A percentile compares a stretch with the other conserved stretches of the same genome.
phyloP scores from a whole-genome alignment of 306 rosid genomes.

The Nissolia schottii region DNA sequence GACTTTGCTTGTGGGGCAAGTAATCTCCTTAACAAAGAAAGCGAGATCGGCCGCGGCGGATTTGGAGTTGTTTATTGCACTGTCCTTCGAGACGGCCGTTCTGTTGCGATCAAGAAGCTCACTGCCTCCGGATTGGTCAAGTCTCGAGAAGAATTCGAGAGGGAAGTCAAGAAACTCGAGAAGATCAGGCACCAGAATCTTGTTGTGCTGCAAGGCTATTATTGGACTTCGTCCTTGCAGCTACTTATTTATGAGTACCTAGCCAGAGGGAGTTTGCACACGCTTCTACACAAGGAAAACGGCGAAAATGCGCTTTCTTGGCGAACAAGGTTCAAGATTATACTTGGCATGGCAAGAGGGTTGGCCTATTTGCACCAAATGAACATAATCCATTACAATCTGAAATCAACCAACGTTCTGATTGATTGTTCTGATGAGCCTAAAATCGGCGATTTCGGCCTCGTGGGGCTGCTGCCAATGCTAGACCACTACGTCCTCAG shows the following conservation, averaged over 20 bases:
- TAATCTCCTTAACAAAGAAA: constrained; percentile 73
- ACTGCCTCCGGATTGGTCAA: constrained; percentile 64
- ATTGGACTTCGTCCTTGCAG: constrained; percentile 83
- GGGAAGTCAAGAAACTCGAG: constrained; percentile 67
- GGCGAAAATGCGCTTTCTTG: constrained; percentile 50
- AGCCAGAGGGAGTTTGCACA: constrained; percentile 70
- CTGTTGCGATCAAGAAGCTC: constrained; percentile 84
- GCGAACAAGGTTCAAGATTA: constrained; percentile 71
- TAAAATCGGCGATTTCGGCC: constrained; percentile 73
- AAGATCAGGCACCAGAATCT: constrained; percentile 75
- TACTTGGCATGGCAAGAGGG: constrained; percentile 93
- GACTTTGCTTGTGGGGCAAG: constrained; percentile 63
- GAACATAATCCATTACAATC: constrained; percentile 72
- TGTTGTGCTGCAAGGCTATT: constrained; percentile 79
- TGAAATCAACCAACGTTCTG: constrained; percentile 76
- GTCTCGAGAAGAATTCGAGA: constrained; percentile 72
- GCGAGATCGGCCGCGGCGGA: constrained; percentile 90
- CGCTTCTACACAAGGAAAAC: constrained; percentile 61
- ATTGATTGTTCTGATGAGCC: constrained; percentile 62
- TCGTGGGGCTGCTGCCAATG: constrained; percentile 78
- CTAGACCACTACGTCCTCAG: constrained; percentile 80
- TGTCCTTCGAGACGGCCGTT: constrained; percentile 61
- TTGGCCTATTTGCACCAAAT: constrained; percentile 75
- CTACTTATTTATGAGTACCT: constrained; percentile 72
- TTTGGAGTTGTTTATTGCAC: constrained; percentile 80